Percentiles rank a stretch among this genome's conserved stretches.
Conservation (phyloP, 106 monocot genomes). For the Dendrobium nobile region DNA sequence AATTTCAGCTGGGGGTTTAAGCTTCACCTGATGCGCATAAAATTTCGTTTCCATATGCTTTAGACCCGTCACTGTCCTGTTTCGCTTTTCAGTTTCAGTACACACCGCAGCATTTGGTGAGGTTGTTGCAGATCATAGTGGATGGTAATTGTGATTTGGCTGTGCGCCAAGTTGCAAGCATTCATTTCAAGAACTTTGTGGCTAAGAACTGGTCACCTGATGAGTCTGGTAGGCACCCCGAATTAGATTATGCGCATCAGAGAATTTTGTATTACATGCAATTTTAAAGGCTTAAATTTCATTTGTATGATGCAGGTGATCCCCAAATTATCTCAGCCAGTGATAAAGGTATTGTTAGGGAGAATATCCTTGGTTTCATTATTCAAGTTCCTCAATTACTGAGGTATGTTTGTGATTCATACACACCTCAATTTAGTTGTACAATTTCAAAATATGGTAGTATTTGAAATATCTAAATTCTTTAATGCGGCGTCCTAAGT, state of each 20-base stretch:
- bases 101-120: slow-evolving; percentile 76
- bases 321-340: slow-evolving; percentile 45
- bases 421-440: background rate
- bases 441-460: background rate
- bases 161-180: slow-evolving; percentile 90
- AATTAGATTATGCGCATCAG: background rate
- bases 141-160: slow-evolving; percentile 61
- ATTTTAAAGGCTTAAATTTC: background rate
- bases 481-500: background rate
- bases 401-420: slow-evolving; percentile 36
- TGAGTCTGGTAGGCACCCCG: slow-evolving; percentile 41
- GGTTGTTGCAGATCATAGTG: slow-evolving; percentile 81
- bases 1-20: background rate
- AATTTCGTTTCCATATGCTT: background rate
- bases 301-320: slow-evolving; percentile 36
- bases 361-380: slow-evolving; percentile 76
- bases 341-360: slow-evolving; percentile 68
- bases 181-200: slow-evolving; percentile 95
- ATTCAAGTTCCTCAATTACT: slow-evolving; percentile 73
- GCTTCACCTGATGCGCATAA: background rate
- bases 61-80: background rate
- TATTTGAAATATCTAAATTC: background rate
- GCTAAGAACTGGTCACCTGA: slow-evolving; percentile 87
- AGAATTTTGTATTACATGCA: background rate
- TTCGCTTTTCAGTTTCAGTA: slow-evolving; percentile 66